These are phyloP conservation scores for Fusarium citri DNA, from an alignment of 2,329 filamentous ascomycete species.

Conservation along the genomic window DNA sequence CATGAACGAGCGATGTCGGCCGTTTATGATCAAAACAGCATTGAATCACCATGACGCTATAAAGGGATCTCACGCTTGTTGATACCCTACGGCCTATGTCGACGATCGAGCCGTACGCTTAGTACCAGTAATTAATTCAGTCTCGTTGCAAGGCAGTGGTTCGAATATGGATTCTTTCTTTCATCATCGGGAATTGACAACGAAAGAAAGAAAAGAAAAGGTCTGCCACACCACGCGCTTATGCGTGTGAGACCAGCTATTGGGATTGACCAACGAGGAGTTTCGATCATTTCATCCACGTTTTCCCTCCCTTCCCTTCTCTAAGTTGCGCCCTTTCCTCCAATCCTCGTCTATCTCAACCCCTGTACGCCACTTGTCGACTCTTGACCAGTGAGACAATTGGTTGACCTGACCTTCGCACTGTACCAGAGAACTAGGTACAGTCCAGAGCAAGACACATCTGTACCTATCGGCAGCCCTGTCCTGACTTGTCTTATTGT, in stretches of 20 bases:
- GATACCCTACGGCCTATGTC: background rate
- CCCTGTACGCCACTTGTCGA: slow-evolving; percentile 40
- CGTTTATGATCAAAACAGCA: slow-evolving; percentile 8
- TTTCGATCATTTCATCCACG: slow-evolving; percentile 39
- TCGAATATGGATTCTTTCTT: background rate
- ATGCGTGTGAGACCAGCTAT: slow-evolving; percentile 37
- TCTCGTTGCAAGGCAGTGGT: background rate
- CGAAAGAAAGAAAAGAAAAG: slow-evolving; percentile 10
- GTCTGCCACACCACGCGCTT: slow-evolving; percentile 32
- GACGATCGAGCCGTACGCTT: slow-evolving; percentile 17
- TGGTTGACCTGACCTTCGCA: slow-evolving; percentile 5
- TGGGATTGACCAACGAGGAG: slow-evolving; percentile 33
- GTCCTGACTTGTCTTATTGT: background rate
- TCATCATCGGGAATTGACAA: slow-evolving; percentile 19
- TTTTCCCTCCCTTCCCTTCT: slow-evolving; percentile 44
- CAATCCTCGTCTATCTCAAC: slow-evolving; percentile 27
- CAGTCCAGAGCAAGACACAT: slow-evolving; percentile 1
- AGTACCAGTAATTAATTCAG: slow-evolving; percentile 13
- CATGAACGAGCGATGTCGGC: slow-evolving; percentile 31
- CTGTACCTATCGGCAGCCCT: slow-evolving; percentile 2
- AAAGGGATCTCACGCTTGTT: background rate
- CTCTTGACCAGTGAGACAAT: slow-evolving; percentile 27
- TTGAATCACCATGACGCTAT: slow-evolving; percentile 44
- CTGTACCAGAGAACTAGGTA: slow-evolving; percentile 8
- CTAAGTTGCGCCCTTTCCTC: slow-evolving; percentile 13